Evolutionary conservation across 179 eudicot genomes (phyloP).

Genomic region (Gypsophila paniculata): DNA sequence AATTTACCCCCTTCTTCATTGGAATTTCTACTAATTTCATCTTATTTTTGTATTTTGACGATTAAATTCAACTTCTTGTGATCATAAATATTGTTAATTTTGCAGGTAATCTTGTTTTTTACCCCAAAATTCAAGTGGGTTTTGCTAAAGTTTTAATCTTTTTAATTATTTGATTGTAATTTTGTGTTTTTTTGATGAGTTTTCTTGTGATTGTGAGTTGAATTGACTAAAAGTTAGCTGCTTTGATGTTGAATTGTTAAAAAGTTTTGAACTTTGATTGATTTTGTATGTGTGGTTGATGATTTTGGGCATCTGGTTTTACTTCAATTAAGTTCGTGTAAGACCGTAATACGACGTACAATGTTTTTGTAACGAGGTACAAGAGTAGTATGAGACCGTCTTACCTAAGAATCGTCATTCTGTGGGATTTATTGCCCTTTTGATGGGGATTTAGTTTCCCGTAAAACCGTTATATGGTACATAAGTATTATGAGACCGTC

Average conservation of each 20-base stretch:
- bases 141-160: not conserved
- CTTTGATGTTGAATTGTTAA: not conserved
- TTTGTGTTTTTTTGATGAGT: conserved; percentile 7
- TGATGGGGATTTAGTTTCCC: not conserved
- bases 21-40: conserved; percentile 19
- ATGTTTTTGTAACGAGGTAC: too few relatives aligned
- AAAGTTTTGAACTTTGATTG: conserved; percentile 17
- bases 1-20: conserved; percentile 10
- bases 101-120: conserved; percentile 26
- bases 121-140: not conserved
- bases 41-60: conserved; percentile 4
- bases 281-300: not conserved
- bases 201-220: not conserved
- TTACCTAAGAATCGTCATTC: not conserved
- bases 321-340: conserved; percentile 2
- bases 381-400: too few relatives aligned
- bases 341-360: too few relatives aligned
- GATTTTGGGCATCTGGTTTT: not conserved
- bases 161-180: not conserved
- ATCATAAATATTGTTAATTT: conserved; percentile 25
- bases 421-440: too few relatives aligned
- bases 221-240: conserved; percentile 13
- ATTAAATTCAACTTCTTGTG: conserved; percentile 15
- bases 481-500: too few relatives aligned
- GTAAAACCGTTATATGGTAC: too few relatives aligned